A percentile compares a stretch with the other conserved stretches of the same genome.
Conservation (phyloP, 2,329 filamentous ascomycete genomes). For the Cytospora mali region DNA sequence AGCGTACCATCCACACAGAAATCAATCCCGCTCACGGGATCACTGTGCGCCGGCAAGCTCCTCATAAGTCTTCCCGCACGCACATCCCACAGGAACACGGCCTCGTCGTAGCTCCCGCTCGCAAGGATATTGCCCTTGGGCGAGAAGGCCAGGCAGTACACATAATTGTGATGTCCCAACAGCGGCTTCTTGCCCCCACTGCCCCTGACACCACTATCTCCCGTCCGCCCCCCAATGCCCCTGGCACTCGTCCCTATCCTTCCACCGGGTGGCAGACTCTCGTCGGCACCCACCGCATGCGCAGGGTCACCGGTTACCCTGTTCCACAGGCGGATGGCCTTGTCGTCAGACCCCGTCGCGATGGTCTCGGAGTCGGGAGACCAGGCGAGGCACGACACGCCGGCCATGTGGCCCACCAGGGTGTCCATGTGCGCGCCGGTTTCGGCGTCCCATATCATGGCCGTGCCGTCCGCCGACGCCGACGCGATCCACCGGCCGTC, state of each 20-base stretch:
- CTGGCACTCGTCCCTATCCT: slow-evolving; percentile 26
- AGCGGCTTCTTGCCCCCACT: slow-evolving; percentile 56
- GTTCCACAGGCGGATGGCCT: slow-evolving; percentile 93
- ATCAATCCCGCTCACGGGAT: slow-evolving; percentile 91
- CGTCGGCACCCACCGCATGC: slow-evolving; percentile 35
- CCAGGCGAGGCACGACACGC: slow-evolving; percentile 93
- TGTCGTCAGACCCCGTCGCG: slow-evolving; percentile 93
- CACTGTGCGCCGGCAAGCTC: slow-evolving; percentile 88
- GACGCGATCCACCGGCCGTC: slow-evolving; percentile 89
- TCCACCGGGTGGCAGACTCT: slow-evolving; percentile 25
- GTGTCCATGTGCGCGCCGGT: slow-evolving; percentile 84
- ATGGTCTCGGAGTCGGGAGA: slow-evolving; percentile 84
- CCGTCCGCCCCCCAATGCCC: slow-evolving; percentile 22
- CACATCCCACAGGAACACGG: slow-evolving; percentile 96
- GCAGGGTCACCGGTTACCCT: slow-evolving; percentile 56
- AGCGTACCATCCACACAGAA: slow-evolving; percentile 91
- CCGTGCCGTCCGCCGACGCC: slow-evolving; percentile 83
- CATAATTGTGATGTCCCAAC: slow-evolving; percentile 91
- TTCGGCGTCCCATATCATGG: slow-evolving; percentile 85
- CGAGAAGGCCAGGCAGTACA: slow-evolving; percentile 93
- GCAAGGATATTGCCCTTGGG: slow-evolving; percentile 97
- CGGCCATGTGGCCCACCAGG: slow-evolving; percentile 89
- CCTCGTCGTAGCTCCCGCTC: slow-evolving; percentile 94
- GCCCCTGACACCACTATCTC: slow-evolving; percentile 24
- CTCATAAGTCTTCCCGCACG: slow-evolving; percentile 85